Evolutionary conservation across 1,284 basidiomycete species (phyloP).

Genomic region (Athelia psychrophila): DNA sequence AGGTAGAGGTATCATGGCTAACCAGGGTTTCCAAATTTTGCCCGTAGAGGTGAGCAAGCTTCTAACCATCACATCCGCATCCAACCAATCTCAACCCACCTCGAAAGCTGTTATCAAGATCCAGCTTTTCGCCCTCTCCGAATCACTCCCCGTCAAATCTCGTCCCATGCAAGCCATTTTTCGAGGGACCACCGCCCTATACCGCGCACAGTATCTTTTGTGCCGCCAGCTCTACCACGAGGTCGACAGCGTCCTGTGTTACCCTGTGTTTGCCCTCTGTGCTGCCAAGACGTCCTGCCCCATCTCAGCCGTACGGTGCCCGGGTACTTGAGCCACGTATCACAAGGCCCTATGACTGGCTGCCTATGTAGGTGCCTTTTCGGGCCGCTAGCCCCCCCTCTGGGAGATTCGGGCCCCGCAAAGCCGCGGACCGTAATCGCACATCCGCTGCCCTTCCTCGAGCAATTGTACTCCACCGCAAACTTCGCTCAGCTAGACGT

Average conservation of each 20-base stretch:
- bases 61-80: not conserved
- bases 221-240: constrained; percentile 25
- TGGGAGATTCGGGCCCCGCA: not conserved
- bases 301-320: not conserved
- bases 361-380: not conserved
- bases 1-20: too few species aligned
- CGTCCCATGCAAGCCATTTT: constrained; percentile 51
- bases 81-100: too few species aligned
- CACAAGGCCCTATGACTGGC: too few species aligned
- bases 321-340: not conserved
- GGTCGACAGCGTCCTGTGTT: constrained; percentile 54
- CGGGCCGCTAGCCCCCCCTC: too few species aligned
- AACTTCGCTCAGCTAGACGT: constrained; percentile 39
- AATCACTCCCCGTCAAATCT: constrained; percentile 54
- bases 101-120: constrained; percentile 67
- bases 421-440: constrained; percentile 44
- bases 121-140: constrained; percentile 62
- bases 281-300: constrained; percentile 53
- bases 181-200: constrained; percentile 45
- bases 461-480: constrained; percentile 45
- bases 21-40: too few species aligned
- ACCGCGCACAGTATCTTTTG: constrained; percentile 60
- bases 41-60: not conserved
- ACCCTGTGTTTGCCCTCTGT: too few species aligned
- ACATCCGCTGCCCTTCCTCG: constrained; percentile 60